Evolutionary conservation across 306 rosid genomes (phyloP).

Genomic region (Parietaria judaica): DNA sequence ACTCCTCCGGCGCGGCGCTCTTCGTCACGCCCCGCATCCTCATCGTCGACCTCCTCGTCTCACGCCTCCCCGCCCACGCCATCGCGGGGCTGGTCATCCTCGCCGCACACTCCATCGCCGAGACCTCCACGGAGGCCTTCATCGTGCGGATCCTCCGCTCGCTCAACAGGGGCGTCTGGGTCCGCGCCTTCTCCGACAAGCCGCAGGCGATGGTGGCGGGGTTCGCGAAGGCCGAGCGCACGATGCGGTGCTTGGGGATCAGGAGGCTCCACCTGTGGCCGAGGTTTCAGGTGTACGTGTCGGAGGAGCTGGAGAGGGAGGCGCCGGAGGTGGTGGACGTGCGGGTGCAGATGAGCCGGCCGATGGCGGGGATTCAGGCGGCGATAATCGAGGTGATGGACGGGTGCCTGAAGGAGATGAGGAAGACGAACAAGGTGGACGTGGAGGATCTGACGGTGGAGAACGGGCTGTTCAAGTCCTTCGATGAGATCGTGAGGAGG

Average conservation of each 20-base stretch:
- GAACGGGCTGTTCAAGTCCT: conserved; percentile 85
- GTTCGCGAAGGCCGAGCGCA: conserved; percentile 73
- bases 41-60: conserved; percentile 69
- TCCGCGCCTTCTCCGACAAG: conserved; percentile 73
- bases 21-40: conserved; percentile 91
- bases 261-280: conserved; percentile 76
- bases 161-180: conserved; percentile 39
- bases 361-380: conserved; percentile 78
- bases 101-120: conserved; percentile 60
- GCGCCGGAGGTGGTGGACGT: conserved; percentile 84
- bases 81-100: conserved; percentile 58
- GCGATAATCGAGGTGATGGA: conserved; percentile 87
- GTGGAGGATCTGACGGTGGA: conserved; percentile 86
- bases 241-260: conserved; percentile 56
- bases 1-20: conserved; percentile 55
- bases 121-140: conserved; percentile 81
- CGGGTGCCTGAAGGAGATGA: conserved; percentile 91
- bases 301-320: conserved; percentile 65
- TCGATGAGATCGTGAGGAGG: conserved; percentile 90
- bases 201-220: conserved; percentile 90
- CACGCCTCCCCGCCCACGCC: conserved; percentile 46
- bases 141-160: conserved; percentile 69
- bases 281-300: conserved; percentile 72
- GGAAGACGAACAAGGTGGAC: conserved; percentile 90
- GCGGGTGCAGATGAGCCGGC: conserved; percentile 68